Base-by-base conservation (phyloP, 108 stramenopile species). In the Mayamaea pseudoterrestris region DNA sequence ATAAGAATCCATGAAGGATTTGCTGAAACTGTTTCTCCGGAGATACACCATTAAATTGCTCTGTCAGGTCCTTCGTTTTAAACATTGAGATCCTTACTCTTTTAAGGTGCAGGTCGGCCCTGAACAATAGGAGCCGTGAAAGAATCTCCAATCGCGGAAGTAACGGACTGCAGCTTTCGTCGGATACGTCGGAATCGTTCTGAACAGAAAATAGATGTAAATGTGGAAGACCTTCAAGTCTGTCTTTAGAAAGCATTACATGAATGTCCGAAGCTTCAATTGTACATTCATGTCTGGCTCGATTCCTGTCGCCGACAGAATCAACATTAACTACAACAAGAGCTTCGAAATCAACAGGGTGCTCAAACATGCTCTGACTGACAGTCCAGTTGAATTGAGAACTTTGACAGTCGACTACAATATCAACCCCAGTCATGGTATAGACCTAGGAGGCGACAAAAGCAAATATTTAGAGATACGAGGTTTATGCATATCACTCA, bases 1-100 rank as follows among this genome's bases (percentile, higher is more conserved):
- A 66, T 5, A 81, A 27, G 54, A 66, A 87, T 9, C 59, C 56
- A 3, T 59, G 28, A 24, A 81, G 41, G 26, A 31, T 59, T 26
- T 71, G 71, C 65, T 74, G 55, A 54, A 80, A 55, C 13, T 59
- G 47, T 2, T 67, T 21, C 22, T 61, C 60, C 27, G 63, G 57
- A 30, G 29, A 14, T 5, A 51, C 54, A 6, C 32, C 7, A 5
- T 47, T 35, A 4, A 59, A 20, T 17, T 24, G 29, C 3, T 34
- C 62, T 13, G n/a, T 39, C 14, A 43, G 27, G 9, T 32, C 55
- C 13, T 42, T 27, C 1, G 25, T 30, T 26, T 71, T 66, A 0
- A 76, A 52, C 18, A 76, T 18, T 18, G 57, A 37, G 8, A 71
- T 13, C 31, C 61, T 41, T 5, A 71, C 17, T 21, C 47, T 16